A percentile compares a stretch with the other conserved stretches of the same genome.
These are phyloP conservation scores for Ogataea trehaloabstinens DNA, from an alignment of 805 yeast species.

Conservation along the genomic window DNA sequence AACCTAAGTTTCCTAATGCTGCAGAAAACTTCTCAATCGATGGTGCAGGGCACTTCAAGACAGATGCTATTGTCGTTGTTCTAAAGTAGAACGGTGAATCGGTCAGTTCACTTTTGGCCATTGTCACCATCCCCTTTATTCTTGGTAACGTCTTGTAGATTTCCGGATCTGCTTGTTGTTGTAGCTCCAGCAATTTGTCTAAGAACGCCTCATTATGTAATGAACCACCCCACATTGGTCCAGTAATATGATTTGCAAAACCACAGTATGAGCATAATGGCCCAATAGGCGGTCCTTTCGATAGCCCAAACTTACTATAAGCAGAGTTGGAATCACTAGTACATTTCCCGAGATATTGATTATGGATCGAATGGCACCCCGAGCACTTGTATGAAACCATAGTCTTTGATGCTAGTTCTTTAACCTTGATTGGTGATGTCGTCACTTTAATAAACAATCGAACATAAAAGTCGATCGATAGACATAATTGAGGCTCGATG, in stretches of 20 bases:
- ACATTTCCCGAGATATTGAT: conserved; percentile 74
- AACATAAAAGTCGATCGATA: conserved; percentile 91
- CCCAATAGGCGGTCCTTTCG: conserved; percentile 63
- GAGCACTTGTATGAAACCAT: conserved; percentile 81
- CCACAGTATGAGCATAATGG: conserved; percentile 69
- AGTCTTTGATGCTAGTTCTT: conserved; percentile 70
- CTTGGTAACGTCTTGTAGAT: conserved; percentile 78
- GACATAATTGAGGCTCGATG: conserved; percentile 80
- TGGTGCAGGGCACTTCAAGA: conserved; percentile 80
- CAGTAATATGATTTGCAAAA: conserved; percentile 71
- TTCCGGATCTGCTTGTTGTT: conserved; percentile 43
- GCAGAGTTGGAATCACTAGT: conserved; percentile 29
- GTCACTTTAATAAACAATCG: conserved; percentile 78
- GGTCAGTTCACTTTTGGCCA: conserved; percentile 70
- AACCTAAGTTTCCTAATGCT: conserved; percentile 84
- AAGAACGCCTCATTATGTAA: conserved; percentile 73
- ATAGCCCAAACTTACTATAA: conserved; percentile 50
- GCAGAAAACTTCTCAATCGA: conserved; percentile 68
- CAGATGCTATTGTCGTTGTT: conserved; percentile 71
- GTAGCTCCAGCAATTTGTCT: conserved; percentile 57
- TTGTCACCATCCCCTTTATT: conserved; percentile 87
- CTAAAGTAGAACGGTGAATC: conserved; percentile 78
- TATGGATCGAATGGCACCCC: conserved; percentile 74
- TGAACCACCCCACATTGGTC: conserved; percentile 94
- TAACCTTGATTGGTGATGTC: conserved; percentile 78